These are phyloP conservation scores for Pholiota adiposa DNA, from an alignment of 1,284 basidiomycete species.

Conservation along the genomic window DNA sequence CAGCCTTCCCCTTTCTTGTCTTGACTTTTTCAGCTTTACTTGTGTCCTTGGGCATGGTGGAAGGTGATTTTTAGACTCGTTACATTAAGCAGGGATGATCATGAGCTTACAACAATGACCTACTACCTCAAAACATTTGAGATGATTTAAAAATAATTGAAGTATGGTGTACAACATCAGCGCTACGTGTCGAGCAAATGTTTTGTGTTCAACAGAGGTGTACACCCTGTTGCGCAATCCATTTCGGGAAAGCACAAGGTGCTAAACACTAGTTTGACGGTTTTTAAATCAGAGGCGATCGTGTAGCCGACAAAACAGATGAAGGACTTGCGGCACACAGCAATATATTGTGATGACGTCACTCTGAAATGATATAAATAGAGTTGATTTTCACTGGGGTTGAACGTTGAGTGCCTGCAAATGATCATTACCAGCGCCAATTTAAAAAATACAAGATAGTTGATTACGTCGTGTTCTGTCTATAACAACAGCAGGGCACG, in stretches of 20 bases:
- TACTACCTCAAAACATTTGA: neutral
- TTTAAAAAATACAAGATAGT: too few species aligned
- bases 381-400: constrained; percentile 5
- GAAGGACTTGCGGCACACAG: constrained; percentile 3
- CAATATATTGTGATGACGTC: neutral
- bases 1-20: neutral
- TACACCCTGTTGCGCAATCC: neutral
- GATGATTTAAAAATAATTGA: constrained; percentile 3
- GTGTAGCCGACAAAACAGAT: neutral
- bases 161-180: constrained; percentile 2
- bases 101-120: neutral
- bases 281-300: constrained; percentile 3
- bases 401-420: too few species aligned
- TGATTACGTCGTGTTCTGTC: too few species aligned
- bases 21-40: neutral
- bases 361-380: constrained; percentile 1
- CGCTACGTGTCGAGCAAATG: neutral
- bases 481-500: too few species aligned
- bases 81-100: neutral
- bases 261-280: neutral
- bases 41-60: constrained; percentile 3
- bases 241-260: neutral
- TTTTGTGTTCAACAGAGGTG: neutral
- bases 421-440: too few species aligned
- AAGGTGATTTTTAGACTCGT: neutral